These are phyloP conservation scores for Raffaelea arxii DNA, from an alignment of 2,329 filamentous ascomycete genomes.

Conservation along the genomic window DNA sequence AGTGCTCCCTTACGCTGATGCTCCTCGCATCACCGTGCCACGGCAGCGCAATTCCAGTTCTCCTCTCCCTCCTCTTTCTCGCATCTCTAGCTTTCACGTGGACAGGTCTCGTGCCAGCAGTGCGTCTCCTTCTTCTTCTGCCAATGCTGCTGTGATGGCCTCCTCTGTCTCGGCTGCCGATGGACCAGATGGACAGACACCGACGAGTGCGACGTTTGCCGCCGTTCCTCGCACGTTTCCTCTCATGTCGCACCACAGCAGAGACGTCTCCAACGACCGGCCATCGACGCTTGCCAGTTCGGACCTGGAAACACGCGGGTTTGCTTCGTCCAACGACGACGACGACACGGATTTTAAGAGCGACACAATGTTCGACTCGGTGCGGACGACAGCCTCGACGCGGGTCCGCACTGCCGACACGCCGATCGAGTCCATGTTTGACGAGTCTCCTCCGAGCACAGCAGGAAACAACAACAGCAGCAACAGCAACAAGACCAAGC, in stretches of 20 bases:
- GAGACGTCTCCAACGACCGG: constrained; percentile 34
- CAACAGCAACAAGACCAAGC: constrained; percentile 42
- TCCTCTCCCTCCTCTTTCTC: constrained; percentile 44
- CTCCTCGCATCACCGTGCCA: constrained; percentile 3
- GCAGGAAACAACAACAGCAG: too few species aligned
- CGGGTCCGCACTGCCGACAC: constrained; percentile 59
- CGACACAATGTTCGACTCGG: constrained; percentile 67
- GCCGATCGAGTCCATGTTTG: constrained; percentile 70
- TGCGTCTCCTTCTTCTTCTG: too few species aligned
- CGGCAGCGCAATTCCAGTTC: constrained; percentile 40
- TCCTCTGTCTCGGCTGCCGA: too few species aligned
- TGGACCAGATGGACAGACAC: too few species aligned
- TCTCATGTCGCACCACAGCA: constrained; percentile 32
- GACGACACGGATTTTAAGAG: constrained; percentile 72
- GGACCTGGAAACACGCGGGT: constrained; percentile 55
- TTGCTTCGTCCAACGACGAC: constrained; percentile 56
- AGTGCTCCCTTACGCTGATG: constrained; percentile 4
- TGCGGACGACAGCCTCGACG: constrained; percentile 60
- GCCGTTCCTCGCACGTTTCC: constrained; percentile 17
- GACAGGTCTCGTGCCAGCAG: constrained; percentile 43
- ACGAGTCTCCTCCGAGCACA: constrained; percentile 61
- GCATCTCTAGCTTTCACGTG: constrained; percentile 44
- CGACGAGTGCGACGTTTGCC: background rate
- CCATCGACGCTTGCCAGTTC: constrained; percentile 57
- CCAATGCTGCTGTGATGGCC: too few species aligned